These are phyloP conservation scores for Phytophthora podocarpi DNA, from an alignment of 352 stramenopile genomes.

Conservation along the genomic window DNA sequence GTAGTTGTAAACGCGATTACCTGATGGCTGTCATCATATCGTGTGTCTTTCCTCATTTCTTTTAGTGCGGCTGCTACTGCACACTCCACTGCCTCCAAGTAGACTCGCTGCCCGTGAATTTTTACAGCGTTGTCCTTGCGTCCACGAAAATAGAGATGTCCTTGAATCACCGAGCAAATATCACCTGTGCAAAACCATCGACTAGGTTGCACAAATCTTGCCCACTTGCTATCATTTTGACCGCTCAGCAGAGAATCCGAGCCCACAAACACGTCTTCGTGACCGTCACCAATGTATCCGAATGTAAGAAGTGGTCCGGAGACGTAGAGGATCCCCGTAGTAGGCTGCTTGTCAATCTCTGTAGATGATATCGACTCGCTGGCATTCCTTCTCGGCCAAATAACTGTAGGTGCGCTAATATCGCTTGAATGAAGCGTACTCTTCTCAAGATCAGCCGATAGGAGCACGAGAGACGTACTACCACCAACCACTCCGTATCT, in stretches of 20 bases:
- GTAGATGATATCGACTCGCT: neutral
- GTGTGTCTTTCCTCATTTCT: neutral
- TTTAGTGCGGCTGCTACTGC: constrained; percentile 25
- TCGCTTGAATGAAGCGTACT: neutral
- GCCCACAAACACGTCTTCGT: constrained; percentile 6
- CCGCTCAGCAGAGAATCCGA: neutral
- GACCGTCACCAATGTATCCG: constrained; percentile 35
- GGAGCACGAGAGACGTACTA: constrained; percentile 32
- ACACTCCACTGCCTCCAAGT: constrained; percentile 57
- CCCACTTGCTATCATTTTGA: neutral
- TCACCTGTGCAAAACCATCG: constrained; percentile 52
- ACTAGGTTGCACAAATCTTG: neutral
- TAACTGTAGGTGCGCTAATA: neutral
- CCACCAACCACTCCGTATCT: constrained; percentile 28
- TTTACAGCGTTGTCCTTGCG: constrained; percentile 59
- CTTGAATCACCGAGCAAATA: constrained; percentile 37
- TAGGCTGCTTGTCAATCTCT: neutral
- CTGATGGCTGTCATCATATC: neutral
- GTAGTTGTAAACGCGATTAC: constrained; percentile 30
- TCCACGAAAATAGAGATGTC: constrained; percentile 46
- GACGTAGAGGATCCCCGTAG: constrained; percentile 44
- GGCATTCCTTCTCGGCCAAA: constrained; percentile 16
- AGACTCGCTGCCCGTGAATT: constrained; percentile 54
- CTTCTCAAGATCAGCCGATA: constrained; percentile 7
- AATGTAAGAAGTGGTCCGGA: constrained; percentile 35